Conservation (phyloP, 306 rosid genomes). For the Lagenaria siceraria region DNA sequence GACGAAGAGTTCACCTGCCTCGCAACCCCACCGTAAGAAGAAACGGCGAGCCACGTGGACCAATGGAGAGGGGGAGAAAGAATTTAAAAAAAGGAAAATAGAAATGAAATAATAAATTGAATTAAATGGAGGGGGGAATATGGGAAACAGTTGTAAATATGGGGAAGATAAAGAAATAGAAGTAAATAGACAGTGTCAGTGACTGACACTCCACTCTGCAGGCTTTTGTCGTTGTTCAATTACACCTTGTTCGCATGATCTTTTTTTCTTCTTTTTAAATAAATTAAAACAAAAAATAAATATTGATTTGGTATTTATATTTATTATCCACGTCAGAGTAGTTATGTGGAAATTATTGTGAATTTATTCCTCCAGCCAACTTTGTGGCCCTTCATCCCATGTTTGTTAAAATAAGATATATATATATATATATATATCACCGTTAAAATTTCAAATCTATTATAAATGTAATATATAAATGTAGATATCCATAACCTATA, state of each 20-base stretch:
- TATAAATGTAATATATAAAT: no score
- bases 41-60: background rate
- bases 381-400: background rate
- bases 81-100: background rate
- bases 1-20: background rate
- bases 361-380: background rate
- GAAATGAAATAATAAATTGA: background rate
- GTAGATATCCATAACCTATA: no score
- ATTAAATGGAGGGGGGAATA: background rate
- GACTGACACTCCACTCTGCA: conserved; percentile 1
- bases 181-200: background rate
- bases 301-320: background rate
- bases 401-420: no score
- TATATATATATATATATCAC: no score
- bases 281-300: background rate
- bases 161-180: background rate
- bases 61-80: background rate
- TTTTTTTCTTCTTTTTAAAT: background rate
- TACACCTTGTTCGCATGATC: background rate
- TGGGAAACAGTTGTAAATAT: background rate
- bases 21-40: background rate
- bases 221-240: background rate
- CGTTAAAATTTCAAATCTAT: no score
- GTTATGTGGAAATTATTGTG: background rate
- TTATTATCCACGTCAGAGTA: background rate